phyloP scores from a whole-genome alignment of 257 asterid genomes.

The Perilla frutescens region DNA sequence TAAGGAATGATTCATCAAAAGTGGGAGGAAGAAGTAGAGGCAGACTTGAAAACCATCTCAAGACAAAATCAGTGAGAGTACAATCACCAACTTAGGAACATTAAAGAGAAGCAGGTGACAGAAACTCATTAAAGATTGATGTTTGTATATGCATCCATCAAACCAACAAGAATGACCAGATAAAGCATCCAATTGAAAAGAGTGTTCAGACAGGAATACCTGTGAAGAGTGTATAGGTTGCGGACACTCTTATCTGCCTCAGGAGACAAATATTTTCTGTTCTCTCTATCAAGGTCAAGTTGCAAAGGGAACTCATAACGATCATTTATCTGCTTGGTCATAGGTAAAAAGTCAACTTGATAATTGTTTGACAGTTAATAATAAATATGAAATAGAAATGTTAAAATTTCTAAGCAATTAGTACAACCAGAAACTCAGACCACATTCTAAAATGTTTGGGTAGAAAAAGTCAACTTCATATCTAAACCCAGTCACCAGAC shows the following conservation, averaged over 20 bases:
- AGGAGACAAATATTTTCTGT: constrained; percentile 83
- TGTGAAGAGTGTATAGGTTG: constrained; percentile 86
- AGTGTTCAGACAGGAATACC: constrained; percentile 48
- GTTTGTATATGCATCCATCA: constrained; percentile 4
- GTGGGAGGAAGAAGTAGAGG: constrained; percentile 15
- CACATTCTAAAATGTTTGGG: background rate
- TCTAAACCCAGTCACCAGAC: constrained; percentile 7
- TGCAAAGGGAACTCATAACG: constrained; percentile 91
- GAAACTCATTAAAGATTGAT: background rate
- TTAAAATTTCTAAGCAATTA: constrained; percentile 15
- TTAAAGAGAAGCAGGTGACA: constrained; percentile 14
- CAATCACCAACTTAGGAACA: constrained; percentile 16
- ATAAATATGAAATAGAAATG: constrained; percentile 5
- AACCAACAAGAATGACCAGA: constrained; percentile 18
- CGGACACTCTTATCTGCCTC: constrained; percentile 83
- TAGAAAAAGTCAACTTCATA: constrained; percentile 5
- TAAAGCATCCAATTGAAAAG: constrained; percentile 27
- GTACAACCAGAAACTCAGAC: constrained; percentile 9
- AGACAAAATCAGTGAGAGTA: constrained; percentile 3
- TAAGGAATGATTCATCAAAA: background rate
- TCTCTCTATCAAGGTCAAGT: constrained; percentile 91
- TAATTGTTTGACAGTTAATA: constrained; percentile 9
- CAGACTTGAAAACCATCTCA: constrained; percentile 25
- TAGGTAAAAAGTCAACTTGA: constrained; percentile 1
- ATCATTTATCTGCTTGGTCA: constrained; percentile 77